A percentile compares a stretch with the other conserved stretches of the same genome.
Conservation (phyloP, 2,329 filamentous ascomycete species). For the Microascus cirrosus region DNA sequence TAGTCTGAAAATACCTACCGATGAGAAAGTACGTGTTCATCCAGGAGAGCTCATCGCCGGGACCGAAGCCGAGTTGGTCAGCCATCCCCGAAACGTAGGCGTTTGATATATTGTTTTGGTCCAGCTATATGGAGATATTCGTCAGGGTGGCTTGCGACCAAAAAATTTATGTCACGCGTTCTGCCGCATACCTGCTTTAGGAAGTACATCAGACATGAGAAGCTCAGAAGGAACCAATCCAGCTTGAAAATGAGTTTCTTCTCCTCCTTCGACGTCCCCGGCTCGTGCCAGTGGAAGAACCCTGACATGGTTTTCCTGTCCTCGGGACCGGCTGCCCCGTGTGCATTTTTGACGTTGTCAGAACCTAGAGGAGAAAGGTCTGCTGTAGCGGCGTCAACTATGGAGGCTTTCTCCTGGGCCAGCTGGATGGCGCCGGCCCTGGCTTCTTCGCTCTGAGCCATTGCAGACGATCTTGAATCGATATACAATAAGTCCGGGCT, state of each 20-base stretch:
- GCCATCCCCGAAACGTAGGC: conserved; percentile 19
- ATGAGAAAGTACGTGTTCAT: conserved; percentile 46
- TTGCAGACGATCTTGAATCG: neutral
- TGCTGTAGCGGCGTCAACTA: neutral
- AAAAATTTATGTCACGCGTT: too few relatives aligned
- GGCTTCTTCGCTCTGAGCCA: neutral
- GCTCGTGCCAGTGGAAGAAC: neutral
- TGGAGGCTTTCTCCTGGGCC: neutral
- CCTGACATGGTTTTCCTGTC: neutral
- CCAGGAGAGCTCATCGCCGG: conserved; percentile 40
- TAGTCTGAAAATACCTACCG: conserved; percentile 28
- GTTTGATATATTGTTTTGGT: conserved; percentile 55
- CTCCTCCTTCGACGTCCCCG: conserved; percentile 44
- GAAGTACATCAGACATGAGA: conserved; percentile 54
- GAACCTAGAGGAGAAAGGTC: neutral
- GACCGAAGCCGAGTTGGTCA: conserved; percentile 33
- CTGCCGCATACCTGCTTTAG: conserved; percentile 34
- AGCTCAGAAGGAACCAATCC: conserved; percentile 54
- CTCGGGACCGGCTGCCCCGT: neutral
- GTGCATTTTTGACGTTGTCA: neutral
- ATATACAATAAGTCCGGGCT: neutral
- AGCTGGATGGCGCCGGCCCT: neutral
- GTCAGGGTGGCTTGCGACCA: too few relatives aligned
- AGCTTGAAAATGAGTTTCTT: conserved; percentile 49
- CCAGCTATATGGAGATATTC: conserved; percentile 44